A percentile compares a stretch with the other conserved stretches of the same genome.
These are phyloP conservation scores for Exsudoporus frostii DNA, from an alignment of 768 basidiomycete genomes.

Conservation along the genomic window DNA sequence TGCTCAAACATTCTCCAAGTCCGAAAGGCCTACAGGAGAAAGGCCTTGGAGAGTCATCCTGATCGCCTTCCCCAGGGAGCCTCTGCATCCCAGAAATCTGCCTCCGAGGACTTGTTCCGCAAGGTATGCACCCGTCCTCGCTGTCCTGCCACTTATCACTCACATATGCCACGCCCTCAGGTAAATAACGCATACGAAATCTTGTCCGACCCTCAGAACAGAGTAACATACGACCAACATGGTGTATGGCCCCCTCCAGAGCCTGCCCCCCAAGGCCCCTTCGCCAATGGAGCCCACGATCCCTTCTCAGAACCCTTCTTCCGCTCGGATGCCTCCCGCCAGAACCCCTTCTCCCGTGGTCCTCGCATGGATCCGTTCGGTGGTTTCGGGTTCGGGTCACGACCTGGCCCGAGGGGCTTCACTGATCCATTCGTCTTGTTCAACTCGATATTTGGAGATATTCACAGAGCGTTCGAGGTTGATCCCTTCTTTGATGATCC, in stretches of 20 bases:
- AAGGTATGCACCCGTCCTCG: conserved; percentile 25
- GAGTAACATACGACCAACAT: conserved; percentile 63
- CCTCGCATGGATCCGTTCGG: conserved; percentile 25
- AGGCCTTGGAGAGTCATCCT: conserved; percentile 72
- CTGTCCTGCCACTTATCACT: neutral
- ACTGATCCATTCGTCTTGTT: conserved; percentile 77
- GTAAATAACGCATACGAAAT: conserved; percentile 80
- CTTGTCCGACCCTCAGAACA: conserved; percentile 57
- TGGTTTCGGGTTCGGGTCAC: conserved; percentile 22
- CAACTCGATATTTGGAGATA: conserved; percentile 62
- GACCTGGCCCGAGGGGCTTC: conserved; percentile 37
- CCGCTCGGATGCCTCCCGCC: conserved; percentile 15
- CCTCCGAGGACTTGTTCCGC: conserved; percentile 58
- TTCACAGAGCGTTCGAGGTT: conserved; percentile 32
- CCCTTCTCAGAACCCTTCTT: conserved; percentile 21
- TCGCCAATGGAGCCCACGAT: conserved; percentile 13
- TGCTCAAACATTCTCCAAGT: conserved; percentile 40
- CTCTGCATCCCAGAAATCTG: conserved; percentile 55
- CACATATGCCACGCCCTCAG: conserved; percentile 30
- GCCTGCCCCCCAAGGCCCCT: conserved; percentile 11
- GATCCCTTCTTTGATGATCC: conserved; percentile 37
- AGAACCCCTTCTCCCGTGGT: conserved; percentile 20
- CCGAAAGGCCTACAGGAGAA: conserved; percentile 74
- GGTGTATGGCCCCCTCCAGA: conserved; percentile 74
- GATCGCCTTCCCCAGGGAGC: conserved; percentile 60